These are phyloP conservation scores for Pichia occidentalis DNA, from an alignment of 805 yeast genomes.

Conservation along the genomic window DNA sequence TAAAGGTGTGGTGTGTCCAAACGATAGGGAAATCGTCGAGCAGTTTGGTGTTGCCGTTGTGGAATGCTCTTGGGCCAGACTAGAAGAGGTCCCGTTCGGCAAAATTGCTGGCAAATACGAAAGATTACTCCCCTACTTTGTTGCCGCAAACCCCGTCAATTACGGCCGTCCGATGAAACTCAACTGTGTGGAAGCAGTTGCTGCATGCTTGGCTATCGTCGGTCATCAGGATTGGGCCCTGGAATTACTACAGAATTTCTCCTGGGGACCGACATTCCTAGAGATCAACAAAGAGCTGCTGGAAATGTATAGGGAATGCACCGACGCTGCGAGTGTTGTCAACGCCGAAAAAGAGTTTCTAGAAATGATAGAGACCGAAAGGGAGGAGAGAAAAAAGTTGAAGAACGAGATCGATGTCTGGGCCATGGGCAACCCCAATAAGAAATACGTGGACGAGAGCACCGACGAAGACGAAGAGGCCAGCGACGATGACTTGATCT, in stretches of 20 bases:
- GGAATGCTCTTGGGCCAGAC: slow-evolving; percentile 96
- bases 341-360: slow-evolving; percentile 73
- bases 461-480: slow-evolving; percentile 17
- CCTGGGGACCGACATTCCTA: slow-evolving; percentile 90
- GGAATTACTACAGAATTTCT: slow-evolving; percentile 65
- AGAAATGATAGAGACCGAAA: slow-evolving; percentile 58
- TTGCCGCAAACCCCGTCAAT: slow-evolving; percentile 96
- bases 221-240: slow-evolving; percentile 90
- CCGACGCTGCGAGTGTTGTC: slow-evolving; percentile 69
- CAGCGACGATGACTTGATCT: slow-evolving; percentile 9
- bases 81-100: slow-evolving; percentile 93
- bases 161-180: slow-evolving; percentile 94
- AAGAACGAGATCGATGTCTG: slow-evolving; percentile 57
- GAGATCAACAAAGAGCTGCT: slow-evolving; percentile 75
- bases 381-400: slow-evolving; percentile 50
- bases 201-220: slow-evolving; percentile 93
- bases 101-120: slow-evolving; percentile 90
- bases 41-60: slow-evolving; percentile 91
- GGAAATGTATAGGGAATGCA: slow-evolving; percentile 68
- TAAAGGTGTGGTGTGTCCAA: slow-evolving; percentile 80
- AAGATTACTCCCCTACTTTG: slow-evolving; percentile 80
- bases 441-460: slow-evolving; percentile 24
- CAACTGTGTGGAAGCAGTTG: slow-evolving; percentile 95
- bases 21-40: slow-evolving; percentile 73
- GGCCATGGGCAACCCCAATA: slow-evolving; percentile 74